Percentiles rank a stretch among this genome's conserved stretches.
Evolutionary conservation across 768 basidiomycete genomes (phyloP).

Genomic region (Agaricus bisporus): DNA sequence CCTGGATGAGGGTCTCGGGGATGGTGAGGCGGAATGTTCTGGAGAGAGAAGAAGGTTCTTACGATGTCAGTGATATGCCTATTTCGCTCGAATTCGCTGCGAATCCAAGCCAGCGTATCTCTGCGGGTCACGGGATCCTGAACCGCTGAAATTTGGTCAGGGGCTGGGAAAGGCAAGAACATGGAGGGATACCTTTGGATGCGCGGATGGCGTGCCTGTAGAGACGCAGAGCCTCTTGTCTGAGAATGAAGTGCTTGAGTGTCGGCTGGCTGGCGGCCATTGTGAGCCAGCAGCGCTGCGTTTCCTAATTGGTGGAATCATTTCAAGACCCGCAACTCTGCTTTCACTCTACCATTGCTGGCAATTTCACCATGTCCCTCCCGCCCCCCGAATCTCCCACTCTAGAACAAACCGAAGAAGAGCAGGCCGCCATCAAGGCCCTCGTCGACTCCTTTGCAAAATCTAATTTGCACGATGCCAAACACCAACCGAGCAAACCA

Average conservation of each 20-base stretch:
- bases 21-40: background rate
- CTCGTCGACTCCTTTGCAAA: slow-evolving; percentile 15
- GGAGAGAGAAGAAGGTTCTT: slow-evolving; percentile 13
- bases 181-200: slow-evolving; percentile 44
- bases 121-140: slow-evolving; percentile 51
- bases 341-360: slow-evolving; percentile 10
- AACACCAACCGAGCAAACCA: background rate
- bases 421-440: slow-evolving; percentile 13
- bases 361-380: slow-evolving; percentile 16
- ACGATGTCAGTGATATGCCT: slow-evolving; percentile 54
- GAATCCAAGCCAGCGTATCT: slow-evolving; percentile 71
- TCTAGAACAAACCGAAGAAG: slow-evolving; percentile 11
- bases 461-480: slow-evolving; percentile 8
- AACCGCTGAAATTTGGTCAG: slow-evolving; percentile 40
- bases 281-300: slow-evolving; percentile 10
- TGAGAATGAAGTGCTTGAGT: slow-evolving; percentile 73
- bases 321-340: slow-evolving; percentile 35
- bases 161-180: slow-evolving; percentile 3
- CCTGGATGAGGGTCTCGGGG: slow-evolving; percentile 51
- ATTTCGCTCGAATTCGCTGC: slow-evolving; percentile 64
- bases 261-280: slow-evolving; percentile 29
- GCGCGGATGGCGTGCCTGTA: slow-evolving; percentile 69
- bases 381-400: slow-evolving; percentile 13
- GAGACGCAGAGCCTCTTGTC: slow-evolving; percentile 50
- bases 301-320: slow-evolving; percentile 17